These are phyloP conservation scores for Rhamnella rubrinervis DNA, from an alignment of 331 rosid species.

Conservation along the genomic window DNA sequence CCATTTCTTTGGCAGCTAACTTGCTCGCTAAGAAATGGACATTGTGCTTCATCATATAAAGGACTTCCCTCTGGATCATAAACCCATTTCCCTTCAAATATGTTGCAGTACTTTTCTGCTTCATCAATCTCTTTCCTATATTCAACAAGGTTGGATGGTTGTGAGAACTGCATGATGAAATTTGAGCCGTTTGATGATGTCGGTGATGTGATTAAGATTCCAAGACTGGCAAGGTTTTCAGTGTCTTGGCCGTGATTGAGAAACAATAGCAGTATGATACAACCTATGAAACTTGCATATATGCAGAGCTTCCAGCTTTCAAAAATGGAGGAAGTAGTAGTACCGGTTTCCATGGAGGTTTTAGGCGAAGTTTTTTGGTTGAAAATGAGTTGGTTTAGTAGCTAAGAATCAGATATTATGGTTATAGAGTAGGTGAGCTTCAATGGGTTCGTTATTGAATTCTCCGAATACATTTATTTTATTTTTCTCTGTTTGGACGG, in stretches of 20 bases:
- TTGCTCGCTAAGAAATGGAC: slow-evolving; percentile 52
- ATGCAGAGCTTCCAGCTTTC: slow-evolving; percentile 34
- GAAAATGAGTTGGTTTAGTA: no score
- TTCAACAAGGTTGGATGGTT: background rate
- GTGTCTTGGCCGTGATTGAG: slow-evolving; percentile 20
- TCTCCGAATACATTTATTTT: no score
- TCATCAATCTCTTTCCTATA: background rate
- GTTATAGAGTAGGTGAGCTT: background rate
- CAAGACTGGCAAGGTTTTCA: slow-evolving; percentile 6
- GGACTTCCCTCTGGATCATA: slow-evolving; percentile 35
- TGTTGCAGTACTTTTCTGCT: slow-evolving; percentile 31
- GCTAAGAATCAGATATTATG: background rate
- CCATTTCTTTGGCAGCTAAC: slow-evolving; percentile 49
- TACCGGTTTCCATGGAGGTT: slow-evolving; percentile 25
- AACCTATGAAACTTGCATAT: slow-evolving; percentile 26
- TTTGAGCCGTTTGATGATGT: slow-evolving; percentile 13
- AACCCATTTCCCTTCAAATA: slow-evolving; percentile 46
- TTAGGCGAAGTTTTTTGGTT: background rate
- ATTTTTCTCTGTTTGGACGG: no score
- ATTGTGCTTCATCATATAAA: slow-evolving; percentile 20
- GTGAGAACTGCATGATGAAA: slow-evolving; percentile 5
- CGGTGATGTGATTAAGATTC: background rate
- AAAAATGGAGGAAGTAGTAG: slow-evolving; percentile 21
- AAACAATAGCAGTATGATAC: slow-evolving; percentile 14
- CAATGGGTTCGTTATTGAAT: no score